Evolutionary conservation across 768 basidiomycete species (phyloP).

Genomic region (Tubosaeta sp.): DNA sequence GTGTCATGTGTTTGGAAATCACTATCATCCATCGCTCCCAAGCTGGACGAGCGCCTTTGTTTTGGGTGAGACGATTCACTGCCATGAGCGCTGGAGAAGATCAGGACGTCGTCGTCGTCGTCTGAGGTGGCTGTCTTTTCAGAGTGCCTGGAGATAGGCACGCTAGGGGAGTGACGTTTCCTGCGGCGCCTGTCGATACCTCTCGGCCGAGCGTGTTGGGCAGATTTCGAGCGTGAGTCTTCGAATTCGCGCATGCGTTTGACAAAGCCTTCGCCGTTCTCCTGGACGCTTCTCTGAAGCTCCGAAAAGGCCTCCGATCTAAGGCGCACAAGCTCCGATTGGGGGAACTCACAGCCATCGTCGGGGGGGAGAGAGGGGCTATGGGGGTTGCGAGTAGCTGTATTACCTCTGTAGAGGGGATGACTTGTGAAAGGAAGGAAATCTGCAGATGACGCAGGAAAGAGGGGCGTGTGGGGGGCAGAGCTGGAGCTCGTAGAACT

Average conservation of each 20-base stretch:
- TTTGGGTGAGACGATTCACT: slow-evolving; percentile 18
- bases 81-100: slow-evolving; percentile 36
- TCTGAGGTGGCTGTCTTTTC: slow-evolving; percentile 27
- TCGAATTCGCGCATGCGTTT: slow-evolving; percentile 74
- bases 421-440: slow-evolving; percentile 41
- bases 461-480: slow-evolving; percentile 31
- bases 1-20: slow-evolving; percentile 17
- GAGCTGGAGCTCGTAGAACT: slow-evolving; percentile 24
- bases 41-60: slow-evolving; percentile 43
- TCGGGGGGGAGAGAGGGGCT: slow-evolving; percentile 20
- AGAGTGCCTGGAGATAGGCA: slow-evolving; percentile 9
- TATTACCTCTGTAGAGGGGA: slow-evolving; percentile 5
- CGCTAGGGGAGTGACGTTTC: slow-evolving; percentile 34
- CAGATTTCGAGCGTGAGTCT: slow-evolving; percentile 42
- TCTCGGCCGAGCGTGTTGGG: slow-evolving; percentile 35
- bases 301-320: slow-evolving; percentile 65
- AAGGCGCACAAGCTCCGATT: slow-evolving; percentile 39
- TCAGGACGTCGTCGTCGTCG: slow-evolving; percentile 54
- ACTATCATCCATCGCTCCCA: slow-evolving; percentile 41
- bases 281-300: slow-evolving; percentile 55
- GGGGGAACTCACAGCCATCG: slow-evolving; percentile 22
- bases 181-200: slow-evolving; percentile 40
- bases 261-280: slow-evolving; percentile 65
- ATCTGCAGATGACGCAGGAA: slow-evolving; percentile 48
- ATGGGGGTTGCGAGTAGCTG: slow-evolving; percentile 8